Conservation (phyloP, 352 stramenopile genomes). For the Hyaloperonospora brassicae region DNA sequence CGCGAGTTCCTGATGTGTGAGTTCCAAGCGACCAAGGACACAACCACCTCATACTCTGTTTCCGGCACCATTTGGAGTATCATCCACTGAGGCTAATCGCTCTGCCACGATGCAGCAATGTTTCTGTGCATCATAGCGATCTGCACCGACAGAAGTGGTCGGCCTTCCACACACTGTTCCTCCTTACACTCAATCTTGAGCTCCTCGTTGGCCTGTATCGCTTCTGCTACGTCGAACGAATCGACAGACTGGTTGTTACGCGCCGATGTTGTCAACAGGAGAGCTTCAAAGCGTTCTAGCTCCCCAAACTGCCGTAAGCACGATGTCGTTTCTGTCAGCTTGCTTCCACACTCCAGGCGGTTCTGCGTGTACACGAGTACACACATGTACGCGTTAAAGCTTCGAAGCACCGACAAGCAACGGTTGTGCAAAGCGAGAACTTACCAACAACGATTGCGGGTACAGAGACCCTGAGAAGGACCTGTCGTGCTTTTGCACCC, state of each 20-base stretch:
- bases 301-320: slow-evolving; percentile 27
- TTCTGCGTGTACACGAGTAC: slow-evolving; percentile 9
- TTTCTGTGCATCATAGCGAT: slow-evolving; percentile 16
- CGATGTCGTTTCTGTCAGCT: slow-evolving; percentile 10
- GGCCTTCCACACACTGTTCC: slow-evolving; percentile 4
- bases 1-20: too few relatives aligned
- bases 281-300: slow-evolving; percentile 24
- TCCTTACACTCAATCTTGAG: not conserved
- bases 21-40: too few relatives aligned
- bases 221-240: slow-evolving; percentile 8
- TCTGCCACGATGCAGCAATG: slow-evolving; percentile 7
- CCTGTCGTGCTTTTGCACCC: slow-evolving; percentile 29
- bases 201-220: slow-evolving; percentile 6
- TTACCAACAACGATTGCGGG: slow-evolving; percentile 38
- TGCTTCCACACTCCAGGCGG: slow-evolving; percentile 10
- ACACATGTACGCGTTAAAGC: not conserved
- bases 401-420: not conserved
- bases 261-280: slow-evolving; percentile 12
- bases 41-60: too few relatives aligned
- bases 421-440: not conserved
- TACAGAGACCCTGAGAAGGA: slow-evolving; percentile 32
- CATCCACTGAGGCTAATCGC: not conserved
- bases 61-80: too few relatives aligned
- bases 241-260: slow-evolving; percentile 20
- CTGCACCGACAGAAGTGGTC: slow-evolving; percentile 12